phyloP scores from a whole-genome alignment of 164 flowering plant genomes.

The Nymphaea colorata region DNA sequence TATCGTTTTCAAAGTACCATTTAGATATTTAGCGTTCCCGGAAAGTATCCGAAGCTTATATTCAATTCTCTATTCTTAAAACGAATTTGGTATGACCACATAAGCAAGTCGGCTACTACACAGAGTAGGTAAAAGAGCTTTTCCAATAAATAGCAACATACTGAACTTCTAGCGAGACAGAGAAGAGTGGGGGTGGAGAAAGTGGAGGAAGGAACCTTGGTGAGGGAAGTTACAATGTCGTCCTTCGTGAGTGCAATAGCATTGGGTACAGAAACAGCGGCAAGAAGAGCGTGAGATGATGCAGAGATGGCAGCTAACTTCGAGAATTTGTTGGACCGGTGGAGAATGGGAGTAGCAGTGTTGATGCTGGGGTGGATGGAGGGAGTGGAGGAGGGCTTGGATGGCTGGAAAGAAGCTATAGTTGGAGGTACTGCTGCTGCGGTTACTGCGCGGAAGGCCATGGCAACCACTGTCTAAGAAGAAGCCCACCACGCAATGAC shows the following conservation, averaged over 20 bases:
- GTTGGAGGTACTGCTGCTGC: neutral
- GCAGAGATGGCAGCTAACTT: slow-evolving; percentile 1
- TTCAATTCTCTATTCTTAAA: too few species aligned
- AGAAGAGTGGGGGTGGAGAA: neutral
- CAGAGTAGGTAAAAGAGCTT: neutral
- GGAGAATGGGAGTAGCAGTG: neutral
- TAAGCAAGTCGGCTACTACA: neutral
- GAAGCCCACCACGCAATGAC: too few species aligned
- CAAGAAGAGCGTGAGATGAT: slow-evolving; percentile 32
- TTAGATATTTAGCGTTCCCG: too few species aligned
- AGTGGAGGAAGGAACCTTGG: slow-evolving; percentile 26
- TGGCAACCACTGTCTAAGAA: neutral
- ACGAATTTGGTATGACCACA: too few species aligned
- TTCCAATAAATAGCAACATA: neutral
- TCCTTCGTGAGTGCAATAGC: slow-evolving; percentile 60
- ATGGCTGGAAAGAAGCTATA: neutral
- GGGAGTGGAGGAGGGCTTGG: neutral
- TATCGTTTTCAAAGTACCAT: too few species aligned
- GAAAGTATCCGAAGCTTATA: too few species aligned
- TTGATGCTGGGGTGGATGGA: neutral
- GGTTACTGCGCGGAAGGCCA: neutral
- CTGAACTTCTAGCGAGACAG: neutral
- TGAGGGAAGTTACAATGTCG: slow-evolving; percentile 62
- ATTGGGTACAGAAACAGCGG: slow-evolving; percentile 44
- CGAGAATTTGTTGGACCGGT: neutral